These are phyloP conservation scores for Musa troglodytarum DNA, from an alignment of 176 grass and related monocot genomes.

Conservation along the genomic window DNA sequence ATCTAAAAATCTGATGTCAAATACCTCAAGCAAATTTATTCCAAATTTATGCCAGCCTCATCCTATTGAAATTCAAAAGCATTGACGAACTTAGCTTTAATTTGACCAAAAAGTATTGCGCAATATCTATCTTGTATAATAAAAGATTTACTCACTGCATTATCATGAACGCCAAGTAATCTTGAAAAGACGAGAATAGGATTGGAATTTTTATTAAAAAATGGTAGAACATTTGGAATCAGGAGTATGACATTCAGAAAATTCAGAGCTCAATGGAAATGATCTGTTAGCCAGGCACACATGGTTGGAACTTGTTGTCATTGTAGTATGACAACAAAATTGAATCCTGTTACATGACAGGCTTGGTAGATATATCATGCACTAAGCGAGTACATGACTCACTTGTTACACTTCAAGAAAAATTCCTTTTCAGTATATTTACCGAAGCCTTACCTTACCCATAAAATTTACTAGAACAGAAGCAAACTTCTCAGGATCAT, in stretches of 20 bases:
- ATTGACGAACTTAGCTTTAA: background rate
- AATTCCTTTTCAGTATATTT: background rate
- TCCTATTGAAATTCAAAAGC: background rate
- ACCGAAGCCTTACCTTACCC: constrained; percentile 65
- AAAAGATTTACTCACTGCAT: background rate
- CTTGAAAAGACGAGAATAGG: background rate
- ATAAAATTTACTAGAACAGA: constrained; percentile 87
- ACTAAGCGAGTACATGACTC: too few species aligned
- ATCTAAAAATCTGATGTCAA: background rate
- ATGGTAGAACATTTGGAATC: background rate
- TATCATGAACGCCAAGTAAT: background rate
- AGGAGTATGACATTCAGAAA: background rate
- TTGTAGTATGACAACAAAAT: too few species aligned
- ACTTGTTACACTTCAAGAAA: too few species aligned
- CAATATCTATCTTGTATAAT: background rate
- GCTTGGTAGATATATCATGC: too few species aligned
- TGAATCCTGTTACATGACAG: too few species aligned
- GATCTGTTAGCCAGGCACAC: too few species aligned
- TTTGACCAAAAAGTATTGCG: background rate
- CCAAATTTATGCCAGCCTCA: background rate
- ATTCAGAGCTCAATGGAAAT: background rate
- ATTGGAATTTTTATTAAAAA: background rate
- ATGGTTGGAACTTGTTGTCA: too few species aligned
- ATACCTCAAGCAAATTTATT: background rate
- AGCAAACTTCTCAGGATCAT: constrained; percentile 81